These are phyloP conservation scores for Coelastrella sp. DNA, from an alignment of 139 green algal genomes.

Conservation along the genomic window DNA sequence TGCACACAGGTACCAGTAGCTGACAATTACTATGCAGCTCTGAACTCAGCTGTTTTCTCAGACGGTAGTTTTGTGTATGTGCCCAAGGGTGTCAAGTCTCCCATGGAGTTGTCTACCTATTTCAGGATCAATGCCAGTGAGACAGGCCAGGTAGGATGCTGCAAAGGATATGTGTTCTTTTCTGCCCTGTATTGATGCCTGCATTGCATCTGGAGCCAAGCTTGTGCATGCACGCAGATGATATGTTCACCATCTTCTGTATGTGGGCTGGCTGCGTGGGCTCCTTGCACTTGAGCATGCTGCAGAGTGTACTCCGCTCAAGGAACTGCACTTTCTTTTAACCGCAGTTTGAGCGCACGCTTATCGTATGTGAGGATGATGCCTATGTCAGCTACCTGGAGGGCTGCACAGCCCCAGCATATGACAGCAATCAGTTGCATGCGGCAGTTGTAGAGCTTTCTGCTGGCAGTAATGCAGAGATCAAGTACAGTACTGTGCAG, in stretches of 20 bases:
- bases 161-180: too few species aligned
- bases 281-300: too few species aligned
- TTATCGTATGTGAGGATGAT: slow-evolving; percentile 97
- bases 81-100: slow-evolving; percentile 94
- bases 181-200: too few species aligned
- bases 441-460: slow-evolving; percentile 98
- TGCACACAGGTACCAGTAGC: slow-evolving; percentile 83
- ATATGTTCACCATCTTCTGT: too few species aligned
- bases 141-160: slow-evolving; percentile 94
- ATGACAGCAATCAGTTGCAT: slow-evolving; percentile 98
- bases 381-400: slow-evolving; percentile 97
- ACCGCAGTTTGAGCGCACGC: slow-evolving; percentile 99
- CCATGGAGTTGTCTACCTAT: slow-evolving; percentile 99
- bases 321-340: too few species aligned
- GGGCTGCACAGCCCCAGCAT: slow-evolving; percentile 95
- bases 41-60: slow-evolving; percentile 98
- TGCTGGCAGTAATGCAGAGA: slow-evolving; percentile 87
- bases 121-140: slow-evolving; percentile 99
- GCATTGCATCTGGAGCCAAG: neutral
- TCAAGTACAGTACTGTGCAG: slow-evolving; percentile 99
- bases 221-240: too few species aligned
- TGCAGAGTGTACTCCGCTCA: too few species aligned
- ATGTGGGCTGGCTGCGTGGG: too few species aligned
- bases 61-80: slow-evolving; percentile 99
- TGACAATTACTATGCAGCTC: slow-evolving; percentile 99